phyloP scores from a whole-genome alignment of 129 eudicot species.

The Flaveria trinervia region DNA sequence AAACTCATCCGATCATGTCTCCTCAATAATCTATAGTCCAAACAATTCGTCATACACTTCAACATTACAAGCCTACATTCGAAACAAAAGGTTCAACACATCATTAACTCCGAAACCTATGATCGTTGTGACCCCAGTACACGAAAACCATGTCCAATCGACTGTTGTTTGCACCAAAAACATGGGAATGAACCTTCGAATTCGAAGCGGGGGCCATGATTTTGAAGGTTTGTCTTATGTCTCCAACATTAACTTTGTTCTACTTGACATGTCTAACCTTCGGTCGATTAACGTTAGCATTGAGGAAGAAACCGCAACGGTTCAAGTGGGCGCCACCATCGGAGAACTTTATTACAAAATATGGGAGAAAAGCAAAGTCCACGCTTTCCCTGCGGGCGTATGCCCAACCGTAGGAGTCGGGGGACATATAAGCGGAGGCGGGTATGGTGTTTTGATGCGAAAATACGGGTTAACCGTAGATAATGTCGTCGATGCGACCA shows the following conservation, averaged over 20 bases:
- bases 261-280: constrained; percentile 48
- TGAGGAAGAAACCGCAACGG: constrained; percentile 38
- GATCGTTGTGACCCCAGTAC: constrained; percentile 40
- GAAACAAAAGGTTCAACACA: constrained; percentile 35
- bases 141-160: constrained; percentile 29
- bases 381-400: constrained; percentile 45
- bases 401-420: constrained; percentile 51
- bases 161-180: constrained; percentile 36
- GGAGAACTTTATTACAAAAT: constrained; percentile 47
- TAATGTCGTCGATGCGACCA: constrained; percentile 37
- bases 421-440: constrained; percentile 50
- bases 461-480: constrained; percentile 41
- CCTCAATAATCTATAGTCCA: constrained; percentile 28
- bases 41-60: constrained; percentile 35
- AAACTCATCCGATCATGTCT: constrained; percentile 26
- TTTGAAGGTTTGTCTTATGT: constrained; percentile 52
- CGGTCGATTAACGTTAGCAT: constrained; percentile 34
- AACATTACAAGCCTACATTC: constrained; percentile 35
- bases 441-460: constrained; percentile 44
- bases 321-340: constrained; percentile 47
- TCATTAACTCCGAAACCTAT: constrained; percentile 33
- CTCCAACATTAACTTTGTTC: constrained; percentile 32
- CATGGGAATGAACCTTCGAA: constrained; percentile 36
- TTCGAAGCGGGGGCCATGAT: constrained; percentile 49
- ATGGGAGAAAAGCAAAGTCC: constrained; percentile 37